These are phyloP conservation scores for Oryza meyeriana DNA, from an alignment of 176 grass and related monocot species.

Conservation along the genomic window DNA sequence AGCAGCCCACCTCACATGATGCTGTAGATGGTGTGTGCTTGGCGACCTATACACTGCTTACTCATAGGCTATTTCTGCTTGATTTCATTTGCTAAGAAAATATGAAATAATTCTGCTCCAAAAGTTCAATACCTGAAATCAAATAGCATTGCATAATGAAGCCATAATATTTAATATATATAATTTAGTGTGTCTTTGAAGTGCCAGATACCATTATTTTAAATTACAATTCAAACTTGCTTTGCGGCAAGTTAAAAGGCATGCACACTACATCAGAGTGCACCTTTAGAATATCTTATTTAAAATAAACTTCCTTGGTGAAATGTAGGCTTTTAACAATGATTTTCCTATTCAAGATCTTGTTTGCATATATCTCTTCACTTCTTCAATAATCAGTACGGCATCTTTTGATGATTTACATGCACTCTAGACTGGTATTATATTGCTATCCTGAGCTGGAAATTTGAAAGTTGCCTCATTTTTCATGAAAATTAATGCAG, in stretches of 20 bases:
- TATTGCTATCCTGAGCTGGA: neutral
- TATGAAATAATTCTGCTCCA: conserved; percentile 6
- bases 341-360: neutral
- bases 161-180: neutral
- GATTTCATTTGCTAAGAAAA: neutral
- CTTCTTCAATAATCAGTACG: neutral
- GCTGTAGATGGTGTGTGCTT: conserved; percentile 73
- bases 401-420: neutral
- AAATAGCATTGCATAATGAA: neutral
- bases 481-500: neutral
- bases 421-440: neutral
- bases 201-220: neutral
- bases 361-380: neutral
- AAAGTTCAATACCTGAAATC: neutral
- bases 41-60: neutral
- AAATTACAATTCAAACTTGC: neutral
- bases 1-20: conserved; percentile 79
- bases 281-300: conserved; percentile 20
- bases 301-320: neutral
- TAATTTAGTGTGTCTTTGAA: neutral
- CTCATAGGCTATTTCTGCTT: neutral
- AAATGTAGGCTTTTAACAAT: neutral
- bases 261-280: neutral
- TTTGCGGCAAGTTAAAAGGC: neutral
- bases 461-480: neutral